Conservation (phyloP, 2,329 filamentous ascomycete genomes). For the Hawksworthiomyces lignivorus region DNA sequence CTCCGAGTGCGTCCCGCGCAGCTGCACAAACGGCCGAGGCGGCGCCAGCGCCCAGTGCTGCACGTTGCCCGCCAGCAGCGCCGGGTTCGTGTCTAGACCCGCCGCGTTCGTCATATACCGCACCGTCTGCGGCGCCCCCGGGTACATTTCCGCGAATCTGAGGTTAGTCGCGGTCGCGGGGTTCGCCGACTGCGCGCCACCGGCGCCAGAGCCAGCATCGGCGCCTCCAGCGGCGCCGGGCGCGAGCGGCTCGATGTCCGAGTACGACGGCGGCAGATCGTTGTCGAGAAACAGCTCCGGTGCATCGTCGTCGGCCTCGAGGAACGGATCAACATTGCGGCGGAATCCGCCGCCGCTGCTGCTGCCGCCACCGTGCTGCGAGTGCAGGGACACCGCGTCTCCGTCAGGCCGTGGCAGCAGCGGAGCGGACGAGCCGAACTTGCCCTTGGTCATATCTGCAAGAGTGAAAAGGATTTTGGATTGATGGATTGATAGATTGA, state of each 20-base stretch:
- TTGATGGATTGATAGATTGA: too few relatives aligned
- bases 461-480: too few relatives aligned
- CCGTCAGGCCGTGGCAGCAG: conserved; percentile 10
- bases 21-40: conserved; percentile 43
- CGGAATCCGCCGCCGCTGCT: too few relatives aligned
- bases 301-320: conserved; percentile 22
- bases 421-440: conserved; percentile 7
- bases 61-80: conserved; percentile 4
- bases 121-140: neutral
- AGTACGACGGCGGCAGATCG: conserved; percentile 37
- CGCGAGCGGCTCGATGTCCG: conserved; percentile 22
- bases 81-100: neutral
- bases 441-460: conserved; percentile 9
- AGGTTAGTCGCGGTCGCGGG: conserved; percentile 26
- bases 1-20: conserved; percentile 47
- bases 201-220: conserved; percentile 15
- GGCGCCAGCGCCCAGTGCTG: conserved; percentile 34
- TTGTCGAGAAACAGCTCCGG: conserved; percentile 30
- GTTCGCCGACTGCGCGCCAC: conserved; percentile 18
- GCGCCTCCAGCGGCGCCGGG: neutral
- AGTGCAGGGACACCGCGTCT: conserved; percentile 23
- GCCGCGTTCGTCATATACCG: conserved; percentile 2
- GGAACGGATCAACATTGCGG: neutral
- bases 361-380: conserved; percentile 11
- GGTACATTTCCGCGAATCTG: too few relatives aligned